Evolutionary conservation across 768 basidiomycete species (phyloP).

Genomic region (Pholiota conissans): DNA sequence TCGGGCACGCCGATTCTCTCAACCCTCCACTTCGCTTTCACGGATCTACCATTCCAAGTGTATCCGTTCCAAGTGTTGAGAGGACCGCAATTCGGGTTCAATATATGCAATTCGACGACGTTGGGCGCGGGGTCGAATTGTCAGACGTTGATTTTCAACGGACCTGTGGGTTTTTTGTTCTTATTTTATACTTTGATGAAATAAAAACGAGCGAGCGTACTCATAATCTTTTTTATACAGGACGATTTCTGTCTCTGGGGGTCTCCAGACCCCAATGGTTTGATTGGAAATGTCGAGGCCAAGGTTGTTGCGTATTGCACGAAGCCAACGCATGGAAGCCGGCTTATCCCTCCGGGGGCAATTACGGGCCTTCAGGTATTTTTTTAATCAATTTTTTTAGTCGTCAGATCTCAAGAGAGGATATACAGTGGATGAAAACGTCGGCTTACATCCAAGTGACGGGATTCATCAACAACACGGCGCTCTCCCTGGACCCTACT

Average conservation of each 20-base stretch:
- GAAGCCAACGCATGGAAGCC: slow-evolving; percentile 63
- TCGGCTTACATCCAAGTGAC: slow-evolving; percentile 60
- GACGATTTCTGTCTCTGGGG: slow-evolving; percentile 71
- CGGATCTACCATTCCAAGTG: slow-evolving; percentile 16
- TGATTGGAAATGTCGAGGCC: slow-evolving; percentile 65
- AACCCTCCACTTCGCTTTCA: slow-evolving; percentile 16
- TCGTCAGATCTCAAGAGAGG: too few relatives aligned
- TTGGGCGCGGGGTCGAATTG: slow-evolving; percentile 56
- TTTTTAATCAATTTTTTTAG: neutral
- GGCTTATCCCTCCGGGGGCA: slow-evolving; percentile 65
- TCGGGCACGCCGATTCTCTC: slow-evolving; percentile 20
- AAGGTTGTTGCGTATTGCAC: slow-evolving; percentile 75
- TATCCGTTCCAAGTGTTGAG: slow-evolving; percentile 24
- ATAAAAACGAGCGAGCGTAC: too few relatives aligned
- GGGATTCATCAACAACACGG: slow-evolving; percentile 64
- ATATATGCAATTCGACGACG: slow-evolving; percentile 69
- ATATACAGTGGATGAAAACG: slow-evolving; percentile 42
- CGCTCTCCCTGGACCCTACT: slow-evolving; percentile 46
- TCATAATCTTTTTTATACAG: neutral
- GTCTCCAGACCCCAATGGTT: slow-evolving; percentile 44
- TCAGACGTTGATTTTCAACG: slow-evolving; percentile 61
- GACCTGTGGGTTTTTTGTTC: slow-evolving; percentile 28
- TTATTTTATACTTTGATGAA: neutral
- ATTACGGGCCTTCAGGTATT: slow-evolving; percentile 59
- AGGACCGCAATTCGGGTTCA: slow-evolving; percentile 61